Evolutionary conservation across 345 rosid species (phyloP).

Genomic region (Trapa incisa): DNA sequence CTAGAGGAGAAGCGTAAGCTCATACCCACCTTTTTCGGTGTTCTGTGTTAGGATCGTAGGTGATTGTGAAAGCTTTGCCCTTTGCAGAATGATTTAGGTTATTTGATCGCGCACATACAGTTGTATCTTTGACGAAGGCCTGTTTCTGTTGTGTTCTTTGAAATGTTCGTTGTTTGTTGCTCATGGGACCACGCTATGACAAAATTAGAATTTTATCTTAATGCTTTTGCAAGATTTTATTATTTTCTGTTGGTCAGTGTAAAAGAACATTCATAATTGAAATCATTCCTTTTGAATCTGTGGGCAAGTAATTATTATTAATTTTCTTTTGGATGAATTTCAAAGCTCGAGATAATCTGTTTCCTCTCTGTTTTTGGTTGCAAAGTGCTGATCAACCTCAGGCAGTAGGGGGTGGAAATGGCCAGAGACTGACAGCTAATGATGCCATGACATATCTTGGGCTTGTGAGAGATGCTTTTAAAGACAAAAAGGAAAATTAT

Average conservation of each 20-base stretch:
- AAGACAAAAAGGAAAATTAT: slow-evolving; percentile 73
- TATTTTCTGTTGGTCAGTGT: not conserved
- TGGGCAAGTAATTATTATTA: not conserved
- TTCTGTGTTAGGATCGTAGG: slow-evolving; percentile 4
- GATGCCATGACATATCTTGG: slow-evolving; percentile 91
- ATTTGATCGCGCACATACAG: slow-evolving; percentile 1
- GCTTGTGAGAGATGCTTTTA: slow-evolving; percentile 74
- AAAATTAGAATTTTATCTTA: not conserved
- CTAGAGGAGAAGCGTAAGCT: slow-evolving; percentile 69
- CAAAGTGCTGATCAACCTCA: slow-evolving; percentile 62
- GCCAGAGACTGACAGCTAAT: slow-evolving; percentile 73
- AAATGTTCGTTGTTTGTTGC: not conserved
- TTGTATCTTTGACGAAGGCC: not conserved
- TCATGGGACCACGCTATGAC: not conserved
- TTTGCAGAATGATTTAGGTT: slow-evolving; percentile 14
- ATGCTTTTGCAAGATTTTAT: not conserved
- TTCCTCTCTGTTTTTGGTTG: slow-evolving; percentile 3
- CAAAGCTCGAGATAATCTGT: not conserved
- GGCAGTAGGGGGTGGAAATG: slow-evolving; percentile 35
- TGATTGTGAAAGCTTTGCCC: not conserved
- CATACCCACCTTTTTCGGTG: slow-evolving; percentile 1
- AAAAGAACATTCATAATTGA: too few relatives aligned
- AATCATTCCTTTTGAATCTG: not conserved
- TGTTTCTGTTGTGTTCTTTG: not conserved
- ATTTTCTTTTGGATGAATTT: not conserved